Evolutionary conservation across 257 asterid genomes (phyloP), one percentile per base, ranked within the genome.

Genomic region (Ligustrum vulgare): DNA sequence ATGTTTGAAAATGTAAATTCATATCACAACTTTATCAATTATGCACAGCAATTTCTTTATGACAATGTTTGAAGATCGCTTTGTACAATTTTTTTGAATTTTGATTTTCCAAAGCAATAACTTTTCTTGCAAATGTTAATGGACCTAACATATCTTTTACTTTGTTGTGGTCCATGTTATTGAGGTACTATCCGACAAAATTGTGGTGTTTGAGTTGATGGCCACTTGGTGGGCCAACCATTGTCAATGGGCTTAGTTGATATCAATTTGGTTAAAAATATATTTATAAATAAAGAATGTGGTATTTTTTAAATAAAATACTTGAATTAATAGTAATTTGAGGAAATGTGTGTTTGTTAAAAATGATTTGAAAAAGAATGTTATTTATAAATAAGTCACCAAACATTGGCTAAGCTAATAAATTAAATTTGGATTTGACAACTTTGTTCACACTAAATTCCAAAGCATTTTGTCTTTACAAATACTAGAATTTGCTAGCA

Each of bases 231-330:
- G 82, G 82, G 62, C 82, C 76, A 69, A 60, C 1, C 35, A 12
- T 63, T 60, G 69, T 75, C 51, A 70, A 62, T 79, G 76, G 79
- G 73, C 79, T 79, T 35, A 70, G 66, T 68, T 74, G 39, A 22
- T 28, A 28, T 28, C 31, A 1, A 1, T 28, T 28, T 28, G 31
- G 31, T 28, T 28, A 28, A 28, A 28, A 28, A 28, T 0, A 28
- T 28, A 28, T 28, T 28, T 28, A 28, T 28, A 28, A 28, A 28
- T 28, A 28, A 28, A 28, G 31, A 28, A 28, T 28, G 31, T 28
- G 31, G 0, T 28, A 28, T 28, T 28, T 28, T 28, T 28, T 28
- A 28, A 1, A 28, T 28, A 28, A 28, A 28, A 28, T 28, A 28
- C 31, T 28, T 28, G 31, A 28, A 28, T n/a, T n/a, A n/a, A n/a